Conservation (phyloP, 345 rosid species). For the Limnanthes douglasii region DNA sequence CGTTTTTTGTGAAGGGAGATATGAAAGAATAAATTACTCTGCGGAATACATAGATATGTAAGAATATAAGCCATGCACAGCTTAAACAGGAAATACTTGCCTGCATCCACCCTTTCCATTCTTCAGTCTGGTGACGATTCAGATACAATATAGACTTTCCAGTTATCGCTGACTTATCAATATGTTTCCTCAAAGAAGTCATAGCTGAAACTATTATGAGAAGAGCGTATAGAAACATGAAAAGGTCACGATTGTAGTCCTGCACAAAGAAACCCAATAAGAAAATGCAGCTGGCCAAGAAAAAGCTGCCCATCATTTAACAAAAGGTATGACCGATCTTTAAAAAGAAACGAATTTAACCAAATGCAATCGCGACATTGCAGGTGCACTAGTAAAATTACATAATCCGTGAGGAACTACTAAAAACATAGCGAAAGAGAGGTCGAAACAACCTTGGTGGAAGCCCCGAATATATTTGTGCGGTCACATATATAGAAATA, state of each 20-base stretch:
- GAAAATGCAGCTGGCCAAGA: too few species aligned
- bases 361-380: too few species aligned
- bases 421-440: constrained; percentile 1
- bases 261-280: constrained; percentile 24
- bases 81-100: constrained; percentile 28
- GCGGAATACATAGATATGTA: background rate
- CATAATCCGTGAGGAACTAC: background rate
- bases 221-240: constrained; percentile 71
- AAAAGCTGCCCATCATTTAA: too few species aligned
- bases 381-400: too few species aligned
- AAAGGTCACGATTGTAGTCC: constrained; percentile 91
- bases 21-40: background rate
- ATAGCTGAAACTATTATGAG: constrained; percentile 76
- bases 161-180: constrained; percentile 58
- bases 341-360: too few species aligned
- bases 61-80: background rate
- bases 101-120: constrained; percentile 99
- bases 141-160: constrained; percentile 79
- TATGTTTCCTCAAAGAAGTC: constrained; percentile 81
- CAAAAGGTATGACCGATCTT: too few species aligned
- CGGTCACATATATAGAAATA: constrained; percentile 85
- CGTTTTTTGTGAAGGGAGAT: too few species aligned
- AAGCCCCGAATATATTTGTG: constrained; percentile 52
- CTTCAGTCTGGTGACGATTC: constrained; percentile 92
- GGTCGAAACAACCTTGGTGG: constrained; percentile 50